phyloP scores from a whole-genome alignment of 2,329 filamentous ascomycete species.

The Nannizzia gypsea region DNA sequence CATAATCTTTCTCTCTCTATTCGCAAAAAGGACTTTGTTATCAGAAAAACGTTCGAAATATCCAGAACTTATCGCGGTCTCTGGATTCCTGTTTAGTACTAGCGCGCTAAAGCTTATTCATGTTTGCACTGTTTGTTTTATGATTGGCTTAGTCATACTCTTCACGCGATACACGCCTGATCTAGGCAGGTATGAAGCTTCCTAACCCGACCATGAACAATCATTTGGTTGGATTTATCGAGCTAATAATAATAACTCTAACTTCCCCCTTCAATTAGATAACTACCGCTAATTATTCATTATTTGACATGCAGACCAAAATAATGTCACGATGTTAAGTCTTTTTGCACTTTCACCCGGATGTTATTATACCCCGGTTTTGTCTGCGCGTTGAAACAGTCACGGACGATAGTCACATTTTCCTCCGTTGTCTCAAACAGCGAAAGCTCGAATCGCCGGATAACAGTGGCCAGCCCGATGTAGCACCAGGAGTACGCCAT shows the following conservation, averaged over 20 bases:
- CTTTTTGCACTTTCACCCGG: neutral
- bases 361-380: slow-evolving; percentile 3
- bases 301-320: neutral
- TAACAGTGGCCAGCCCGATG: neutral
- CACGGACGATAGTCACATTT: neutral
- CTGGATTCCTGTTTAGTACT: neutral
- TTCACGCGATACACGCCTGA: neutral
- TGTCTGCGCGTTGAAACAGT: slow-evolving; percentile 3
- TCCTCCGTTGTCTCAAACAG: slow-evolving; percentile 1
- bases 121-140: neutral
- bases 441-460: slow-evolving; percentile 1
- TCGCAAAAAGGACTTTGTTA: neutral
- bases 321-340: neutral
- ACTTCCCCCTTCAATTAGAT: neutral
- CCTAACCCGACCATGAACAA: neutral
- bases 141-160: neutral
- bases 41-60: neutral
- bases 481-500: slow-evolving; percentile 3
- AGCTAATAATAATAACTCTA: neutral
- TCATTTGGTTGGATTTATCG: neutral
- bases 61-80: neutral
- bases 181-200: no score
- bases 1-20: neutral
- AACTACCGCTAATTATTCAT: no score
- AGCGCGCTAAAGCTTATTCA: neutral